Base-by-base conservation (phyloP, 768 basidiomycete genomes). In the Lactarius evosmus region DNA sequence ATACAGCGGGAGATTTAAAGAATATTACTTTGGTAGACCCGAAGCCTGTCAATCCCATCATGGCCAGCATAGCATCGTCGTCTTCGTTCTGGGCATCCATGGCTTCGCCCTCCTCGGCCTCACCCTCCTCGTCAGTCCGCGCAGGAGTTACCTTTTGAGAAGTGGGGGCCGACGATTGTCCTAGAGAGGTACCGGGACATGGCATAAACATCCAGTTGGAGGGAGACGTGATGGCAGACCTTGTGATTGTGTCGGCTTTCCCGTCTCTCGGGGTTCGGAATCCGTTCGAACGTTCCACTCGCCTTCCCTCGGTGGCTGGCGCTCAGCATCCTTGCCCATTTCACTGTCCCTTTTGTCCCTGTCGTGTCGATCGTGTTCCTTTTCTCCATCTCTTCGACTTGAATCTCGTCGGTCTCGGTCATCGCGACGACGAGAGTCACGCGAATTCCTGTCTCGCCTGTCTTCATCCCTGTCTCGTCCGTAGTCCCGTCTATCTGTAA, bases 21-120 rank as follows among this genome's bases (percentile, higher is more conserved):
- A 19, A 4, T 17, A n/a, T 19, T 69, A 92, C 95, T 80, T 98
- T 97, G 0, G 96, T 96, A 0, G 86, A 81, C 11, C 90, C 93
- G 72, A 98, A 98, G 11, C 93, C 91, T 52, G 75, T 71, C 70
- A 98, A 76, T 46, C 96, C 95, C 92, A 98, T 96, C 80, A 85
- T 82, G 40, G 88, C 84, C 83, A 89, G 91, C 86, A 97, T 93
- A 59, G 84, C 87, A 53, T 83, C 83, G 27, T 91, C 89, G 44
- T 89, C 90, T 16, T 84, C 86, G 62, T 79, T 79, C n/a, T 81
- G 82, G 32, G 76, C 78, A 19, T 80, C 80, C 78, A 80, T 79
- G 11, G 74, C 77, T 68, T 81, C 79, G 38, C 77, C 79, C 46
- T 79, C 82, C 69, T 82, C 79, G 44, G 74, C 78, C 27, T 77